Conservation (phyloP, 1,284 basidiomycete species). For the Phlebopus sp. region DNA sequence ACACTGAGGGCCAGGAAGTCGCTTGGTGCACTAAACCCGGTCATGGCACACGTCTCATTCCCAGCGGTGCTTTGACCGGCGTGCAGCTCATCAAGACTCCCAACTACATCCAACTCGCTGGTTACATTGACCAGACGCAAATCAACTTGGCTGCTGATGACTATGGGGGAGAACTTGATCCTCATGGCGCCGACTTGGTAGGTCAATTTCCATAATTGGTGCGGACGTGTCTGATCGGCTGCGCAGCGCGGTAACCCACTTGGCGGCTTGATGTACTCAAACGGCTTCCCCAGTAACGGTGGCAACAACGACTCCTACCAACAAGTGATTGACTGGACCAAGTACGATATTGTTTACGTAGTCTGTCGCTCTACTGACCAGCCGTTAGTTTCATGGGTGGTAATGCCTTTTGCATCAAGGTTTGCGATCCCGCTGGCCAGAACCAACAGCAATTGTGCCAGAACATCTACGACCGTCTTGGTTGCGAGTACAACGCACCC, state of each 20-base stretch:
- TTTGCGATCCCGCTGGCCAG: constrained; percentile 57
- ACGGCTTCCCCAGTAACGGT: constrained; percentile 42
- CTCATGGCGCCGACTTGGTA: constrained; percentile 45
- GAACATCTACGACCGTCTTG: constrained; percentile 65
- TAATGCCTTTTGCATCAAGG: constrained; percentile 50
- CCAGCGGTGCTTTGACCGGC: constrained; percentile 33
- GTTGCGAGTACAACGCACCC: constrained; percentile 70
- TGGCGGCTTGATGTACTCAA: constrained; percentile 62
- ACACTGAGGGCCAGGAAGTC: constrained; percentile 66
- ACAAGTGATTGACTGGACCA: constrained; percentile 61
- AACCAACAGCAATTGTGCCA: constrained; percentile 55
- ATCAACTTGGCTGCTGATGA: constrained; percentile 51
- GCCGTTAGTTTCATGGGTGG: constrained; percentile 58
- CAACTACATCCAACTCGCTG: constrained; percentile 53
- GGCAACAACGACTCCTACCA: constrained; percentile 39
- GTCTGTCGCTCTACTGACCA: constrained; percentile 2
- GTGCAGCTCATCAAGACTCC: constrained; percentile 43
- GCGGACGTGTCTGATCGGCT: constrained; percentile 34
- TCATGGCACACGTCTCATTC: constrained; percentile 42
- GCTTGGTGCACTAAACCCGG: constrained; percentile 58
- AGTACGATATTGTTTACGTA: constrained; percentile 30
- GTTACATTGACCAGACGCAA: constrained; percentile 58
- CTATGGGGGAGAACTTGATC: constrained; percentile 58
- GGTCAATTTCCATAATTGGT: constrained; percentile 21
- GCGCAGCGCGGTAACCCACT: constrained; percentile 62